These are phyloP conservation scores for Arabidopsis arenosa DNA, from an alignment of 345 rosid species.

Conservation along the genomic window DNA sequence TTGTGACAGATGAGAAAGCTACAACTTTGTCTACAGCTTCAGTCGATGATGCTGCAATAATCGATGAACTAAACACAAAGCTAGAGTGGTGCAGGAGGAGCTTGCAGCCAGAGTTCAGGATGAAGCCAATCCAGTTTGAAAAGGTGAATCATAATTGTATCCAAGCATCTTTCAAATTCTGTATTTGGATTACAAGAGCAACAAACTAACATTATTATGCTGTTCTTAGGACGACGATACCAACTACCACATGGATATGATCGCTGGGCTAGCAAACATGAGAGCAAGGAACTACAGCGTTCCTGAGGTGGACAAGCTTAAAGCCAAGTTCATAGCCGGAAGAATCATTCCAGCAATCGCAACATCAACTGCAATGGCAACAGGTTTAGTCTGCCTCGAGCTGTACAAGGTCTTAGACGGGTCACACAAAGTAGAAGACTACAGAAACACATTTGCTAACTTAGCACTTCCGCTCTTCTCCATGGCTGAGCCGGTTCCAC, in stretches of 20 bases:
- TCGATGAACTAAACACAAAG: constrained; percentile 65
- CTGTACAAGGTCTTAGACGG: constrained; percentile 90
- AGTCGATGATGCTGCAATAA: constrained; percentile 79
- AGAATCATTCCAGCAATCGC: constrained; percentile 99
- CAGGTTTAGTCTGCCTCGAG: constrained; percentile 95
- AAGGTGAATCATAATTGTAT: constrained; percentile 59
- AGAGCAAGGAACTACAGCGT: constrained; percentile 98
- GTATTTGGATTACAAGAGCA: not conserved
- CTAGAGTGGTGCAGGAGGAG: constrained; percentile 69
- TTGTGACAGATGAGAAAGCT: constrained; percentile 93
- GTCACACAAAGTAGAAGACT: constrained; percentile 83
- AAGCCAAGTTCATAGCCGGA: constrained; percentile 98
- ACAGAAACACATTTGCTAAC: constrained; percentile 97
- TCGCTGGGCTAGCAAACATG: constrained; percentile 98
- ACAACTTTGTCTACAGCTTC: constrained; percentile 78
- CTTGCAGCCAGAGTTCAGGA: constrained; percentile 66
- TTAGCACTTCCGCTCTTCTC: constrained; percentile 91
- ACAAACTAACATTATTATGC: constrained; percentile 3
- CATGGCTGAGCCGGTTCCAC: constrained; percentile 96
- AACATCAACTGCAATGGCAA: constrained; percentile 97
- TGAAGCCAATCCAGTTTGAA: constrained; percentile 96
- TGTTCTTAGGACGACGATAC: constrained; percentile 88
- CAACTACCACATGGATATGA: constrained; percentile 98
- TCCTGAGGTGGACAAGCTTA: constrained; percentile 96
- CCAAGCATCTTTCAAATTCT: not conserved